Percentiles rank a stretch among this genome's conserved stretches.
These are phyloP conservation scores for Trametes pubescens DNA, from an alignment of 1,284 basidiomycete species.

Conservation along the genomic window DNA sequence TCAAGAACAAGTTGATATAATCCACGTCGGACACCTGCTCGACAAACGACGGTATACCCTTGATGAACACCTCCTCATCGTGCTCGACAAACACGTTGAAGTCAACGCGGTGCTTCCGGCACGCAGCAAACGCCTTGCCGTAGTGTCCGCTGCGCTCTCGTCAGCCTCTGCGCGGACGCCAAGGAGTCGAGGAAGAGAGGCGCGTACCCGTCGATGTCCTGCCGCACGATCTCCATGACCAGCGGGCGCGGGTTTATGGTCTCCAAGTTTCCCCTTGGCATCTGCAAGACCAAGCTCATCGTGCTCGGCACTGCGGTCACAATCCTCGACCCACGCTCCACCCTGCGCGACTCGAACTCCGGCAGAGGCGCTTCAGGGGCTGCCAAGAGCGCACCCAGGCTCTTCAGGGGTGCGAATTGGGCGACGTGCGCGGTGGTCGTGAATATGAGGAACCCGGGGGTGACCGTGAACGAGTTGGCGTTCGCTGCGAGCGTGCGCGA, in stretches of 20 bases:
- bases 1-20: conserved; percentile 93
- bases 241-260: conserved; percentile 94
- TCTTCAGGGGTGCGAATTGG: conserved; percentile 72
- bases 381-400: conserved; percentile 44
- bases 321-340: conserved; percentile 89
- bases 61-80: conserved; percentile 73
- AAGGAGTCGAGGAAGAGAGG: too few relatives aligned
- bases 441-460: conserved; percentile 86
- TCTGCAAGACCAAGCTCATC: conserved; percentile 94
- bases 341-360: conserved; percentile 75
- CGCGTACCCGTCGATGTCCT: conserved; percentile 77
- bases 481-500: conserved; percentile 59
- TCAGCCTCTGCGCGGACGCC: not conserved
- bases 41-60: conserved; percentile 72
- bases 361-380: conserved; percentile 40
- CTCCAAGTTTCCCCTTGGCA: conserved; percentile 98
- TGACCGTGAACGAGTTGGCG: conserved; percentile 84
- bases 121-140: conserved; percentile 88
- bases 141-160: conserved; percentile 64
- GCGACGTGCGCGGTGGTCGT: conserved; percentile 88
- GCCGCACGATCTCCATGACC: conserved; percentile 83
- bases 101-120: conserved; percentile 94
- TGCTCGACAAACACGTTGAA: conserved; percentile 90
- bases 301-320: conserved; percentile 86
- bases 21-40: conserved; percentile 91